A percentile compares a stretch with the other conserved stretches of the same genome.
Conservation (phyloP, 805 yeast species). For the Metschnikowia cerradonensis region DNA sequence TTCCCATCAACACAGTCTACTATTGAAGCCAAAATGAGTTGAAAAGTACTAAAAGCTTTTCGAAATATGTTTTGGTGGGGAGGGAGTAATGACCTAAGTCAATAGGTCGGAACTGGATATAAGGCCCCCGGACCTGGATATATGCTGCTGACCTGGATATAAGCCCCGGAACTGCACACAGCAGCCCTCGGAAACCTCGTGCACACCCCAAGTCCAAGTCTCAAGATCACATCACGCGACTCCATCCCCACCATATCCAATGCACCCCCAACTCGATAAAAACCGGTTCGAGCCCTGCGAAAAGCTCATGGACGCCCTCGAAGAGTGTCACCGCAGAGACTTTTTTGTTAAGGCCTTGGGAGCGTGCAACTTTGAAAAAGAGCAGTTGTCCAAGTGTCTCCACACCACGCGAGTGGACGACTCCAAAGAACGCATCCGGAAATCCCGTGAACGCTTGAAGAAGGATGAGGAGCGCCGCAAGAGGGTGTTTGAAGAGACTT, state of each 20-base stretch:
- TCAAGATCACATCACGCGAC: background rate
- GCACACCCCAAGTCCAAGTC: too few species aligned
- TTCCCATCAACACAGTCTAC: too few species aligned
- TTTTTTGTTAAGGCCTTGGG: slow-evolving; percentile 73
- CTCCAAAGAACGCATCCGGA: slow-evolving; percentile 51
- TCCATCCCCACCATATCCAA: slow-evolving; percentile 7
- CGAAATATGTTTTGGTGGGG: background rate
- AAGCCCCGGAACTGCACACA: background rate
- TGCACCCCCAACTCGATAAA: slow-evolving; percentile 46
- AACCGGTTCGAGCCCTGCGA: slow-evolving; percentile 56
- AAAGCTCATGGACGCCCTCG: slow-evolving; percentile 79
- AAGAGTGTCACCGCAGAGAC: slow-evolving; percentile 76
- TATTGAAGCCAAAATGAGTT: too few species aligned
- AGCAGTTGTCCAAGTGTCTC: slow-evolving; percentile 72
- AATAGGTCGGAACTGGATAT: background rate
- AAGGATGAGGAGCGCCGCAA: slow-evolving; percentile 54
- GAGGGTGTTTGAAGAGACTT: slow-evolving; percentile 67
- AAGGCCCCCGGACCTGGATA: too few species aligned
- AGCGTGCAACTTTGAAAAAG: slow-evolving; percentile 77
- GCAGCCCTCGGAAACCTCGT: too few species aligned
- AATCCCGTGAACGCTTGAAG: slow-evolving; percentile 55
- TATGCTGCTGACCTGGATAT: too few species aligned
- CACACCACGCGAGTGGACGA: slow-evolving; percentile 68
- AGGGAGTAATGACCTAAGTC: background rate
- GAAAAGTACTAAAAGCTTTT: too few species aligned